Evolutionary conservation across 208 protist species (phyloP).

Genomic region (Trichomonas vaginalis): DNA sequence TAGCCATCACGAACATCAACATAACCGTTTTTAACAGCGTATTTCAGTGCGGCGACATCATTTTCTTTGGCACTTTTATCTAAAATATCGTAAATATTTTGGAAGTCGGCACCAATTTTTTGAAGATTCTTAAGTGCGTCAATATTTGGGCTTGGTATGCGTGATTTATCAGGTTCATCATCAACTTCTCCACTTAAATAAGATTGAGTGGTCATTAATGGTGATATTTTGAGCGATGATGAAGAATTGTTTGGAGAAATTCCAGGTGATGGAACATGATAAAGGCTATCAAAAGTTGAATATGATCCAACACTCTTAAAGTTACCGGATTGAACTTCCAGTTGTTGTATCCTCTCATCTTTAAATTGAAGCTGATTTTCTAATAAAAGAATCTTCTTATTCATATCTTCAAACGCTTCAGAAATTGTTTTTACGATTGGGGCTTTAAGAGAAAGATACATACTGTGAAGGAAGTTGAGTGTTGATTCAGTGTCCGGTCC

Average conservation of each 20-base stretch:
- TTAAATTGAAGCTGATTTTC: background rate
- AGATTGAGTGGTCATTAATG: too few species aligned
- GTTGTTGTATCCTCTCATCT: background rate
- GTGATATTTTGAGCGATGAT: background rate
- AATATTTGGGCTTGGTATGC: background rate
- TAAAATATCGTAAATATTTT: background rate
- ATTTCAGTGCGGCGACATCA: background rate
- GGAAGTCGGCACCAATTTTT: background rate
- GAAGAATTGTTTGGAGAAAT: background rate
- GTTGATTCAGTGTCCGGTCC: background rate
- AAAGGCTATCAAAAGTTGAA: background rate
- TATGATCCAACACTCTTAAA: background rate
- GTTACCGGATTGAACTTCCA: background rate
- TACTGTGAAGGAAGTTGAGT: background rate
- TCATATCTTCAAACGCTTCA: background rate
- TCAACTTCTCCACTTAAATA: too few species aligned
- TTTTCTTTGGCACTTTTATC: background rate
- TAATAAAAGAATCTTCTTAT: background rate
- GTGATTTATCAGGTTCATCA: background rate
- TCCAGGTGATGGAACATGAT: background rate
- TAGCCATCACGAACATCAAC: background rate
- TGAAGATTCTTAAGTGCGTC: background rate
- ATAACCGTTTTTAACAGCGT: background rate
- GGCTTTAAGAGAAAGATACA: background rate
- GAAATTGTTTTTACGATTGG: background rate